Evolutionary conservation across 1,139 yeast genomes (phyloP).

Genomic region (Pichia sp.): DNA sequence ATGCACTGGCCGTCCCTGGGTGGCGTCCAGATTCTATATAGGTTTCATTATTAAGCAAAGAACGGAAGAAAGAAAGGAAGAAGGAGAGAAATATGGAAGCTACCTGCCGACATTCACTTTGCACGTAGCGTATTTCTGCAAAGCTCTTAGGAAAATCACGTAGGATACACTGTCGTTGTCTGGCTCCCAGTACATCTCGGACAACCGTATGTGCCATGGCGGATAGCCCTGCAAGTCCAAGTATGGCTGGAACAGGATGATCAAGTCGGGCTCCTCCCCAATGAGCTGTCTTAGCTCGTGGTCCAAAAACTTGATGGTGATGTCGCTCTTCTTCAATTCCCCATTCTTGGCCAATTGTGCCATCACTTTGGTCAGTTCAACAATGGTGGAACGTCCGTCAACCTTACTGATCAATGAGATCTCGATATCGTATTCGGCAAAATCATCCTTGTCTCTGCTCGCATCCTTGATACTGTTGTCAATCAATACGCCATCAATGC

Average conservation of each 20-base stretch:
- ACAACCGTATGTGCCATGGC: slow-evolving; percentile 93
- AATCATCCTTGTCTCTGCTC: slow-evolving; percentile 17
- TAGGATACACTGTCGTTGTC: slow-evolving; percentile 77
- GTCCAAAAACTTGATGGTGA: slow-evolving; percentile 70
- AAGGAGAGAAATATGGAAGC: neutral
- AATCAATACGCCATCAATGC: slow-evolving; percentile 32
- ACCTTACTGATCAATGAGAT: slow-evolving; percentile 64
- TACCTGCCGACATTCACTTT: slow-evolving; percentile 74
- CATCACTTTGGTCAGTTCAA: slow-evolving; percentile 82
- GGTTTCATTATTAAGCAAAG: neutral
- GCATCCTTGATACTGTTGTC: slow-evolving; percentile 20
- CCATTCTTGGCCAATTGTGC: slow-evolving; percentile 64
- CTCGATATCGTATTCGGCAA: slow-evolving; percentile 45
- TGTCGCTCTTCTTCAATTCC: slow-evolving; percentile 61
- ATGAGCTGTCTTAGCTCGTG: slow-evolving; percentile 71
- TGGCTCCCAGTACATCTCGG: slow-evolving; percentile 88
- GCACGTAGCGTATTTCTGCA: slow-evolving; percentile 72
- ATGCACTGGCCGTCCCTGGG: neutral
- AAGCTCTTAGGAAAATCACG: slow-evolving; percentile 79
- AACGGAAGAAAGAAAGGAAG: neutral
- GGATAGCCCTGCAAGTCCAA: slow-evolving; percentile 92
- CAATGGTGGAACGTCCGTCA: slow-evolving; percentile 89
- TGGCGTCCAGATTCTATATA: neutral
- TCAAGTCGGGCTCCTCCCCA: slow-evolving; percentile 85
- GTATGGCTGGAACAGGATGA: slow-evolving; percentile 78